These are phyloP conservation scores for Neofusicoccum sp. DNA, from an alignment of 2,329 filamentous ascomycete species.

Conservation along the genomic window DNA sequence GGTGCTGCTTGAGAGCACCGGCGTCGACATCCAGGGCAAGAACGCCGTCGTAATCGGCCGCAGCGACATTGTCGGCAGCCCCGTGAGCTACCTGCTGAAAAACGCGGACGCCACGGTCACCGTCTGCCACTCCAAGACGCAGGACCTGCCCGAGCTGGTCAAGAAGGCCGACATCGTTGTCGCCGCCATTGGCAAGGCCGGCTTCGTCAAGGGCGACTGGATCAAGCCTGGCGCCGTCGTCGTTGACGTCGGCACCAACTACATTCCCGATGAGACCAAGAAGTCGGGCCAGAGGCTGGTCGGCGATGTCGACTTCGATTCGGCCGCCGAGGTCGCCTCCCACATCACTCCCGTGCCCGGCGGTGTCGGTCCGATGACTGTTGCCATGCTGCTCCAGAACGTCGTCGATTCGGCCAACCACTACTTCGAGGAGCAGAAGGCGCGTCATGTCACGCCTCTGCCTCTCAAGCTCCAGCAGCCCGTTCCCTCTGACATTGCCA, in stretches of 20 bases:
- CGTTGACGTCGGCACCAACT: slow-evolving; percentile 97
- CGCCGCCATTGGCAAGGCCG: slow-evolving; percentile 83
- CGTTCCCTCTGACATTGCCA: slow-evolving; percentile 92
- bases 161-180: slow-evolving; percentile 86
- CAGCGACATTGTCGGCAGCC: slow-evolving; percentile 96
- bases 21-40: slow-evolving; percentile 82
- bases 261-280: slow-evolving; percentile 81
- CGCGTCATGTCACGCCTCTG: slow-evolving; percentile 76
- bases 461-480: slow-evolving; percentile 75
- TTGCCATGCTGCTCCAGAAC: slow-evolving; percentile 96
- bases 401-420: slow-evolving; percentile 81
- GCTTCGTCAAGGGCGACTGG: slow-evolving; percentile 93
- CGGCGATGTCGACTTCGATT: slow-evolving; percentile 90
- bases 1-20: slow-evolving; percentile 80
- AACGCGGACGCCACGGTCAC: slow-evolving; percentile 97
- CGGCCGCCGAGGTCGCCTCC: slow-evolving; percentile 80
- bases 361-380: slow-evolving; percentile 97
- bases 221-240: slow-evolving; percentile 92
- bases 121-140: slow-evolving; percentile 88
- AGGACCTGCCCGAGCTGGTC: slow-evolving; percentile 68
- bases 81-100: slow-evolving; percentile 91
- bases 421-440: slow-evolving; percentile 80
- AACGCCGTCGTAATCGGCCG: slow-evolving; percentile 90
- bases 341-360: slow-evolving; percentile 95
- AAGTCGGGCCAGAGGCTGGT: slow-evolving; percentile 92